Conservation (phyloP, 768 basidiomycete species). For the Termitomyces sp. region DNA sequence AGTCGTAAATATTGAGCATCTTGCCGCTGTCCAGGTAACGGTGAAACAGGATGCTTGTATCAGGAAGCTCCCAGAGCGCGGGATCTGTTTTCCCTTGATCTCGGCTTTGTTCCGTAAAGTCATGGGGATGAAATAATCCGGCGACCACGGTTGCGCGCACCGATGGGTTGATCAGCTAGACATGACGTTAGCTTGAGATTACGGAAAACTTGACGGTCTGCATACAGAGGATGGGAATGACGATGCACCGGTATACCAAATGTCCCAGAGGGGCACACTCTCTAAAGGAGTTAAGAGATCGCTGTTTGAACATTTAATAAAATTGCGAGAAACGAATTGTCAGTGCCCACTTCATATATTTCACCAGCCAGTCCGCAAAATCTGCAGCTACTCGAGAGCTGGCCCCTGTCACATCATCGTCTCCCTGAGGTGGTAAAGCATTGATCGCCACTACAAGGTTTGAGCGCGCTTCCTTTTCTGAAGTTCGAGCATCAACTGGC, state of each 20-base stretch:
- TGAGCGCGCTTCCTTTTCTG: slow-evolving; percentile 27
- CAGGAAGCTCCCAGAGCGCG: slow-evolving; percentile 53
- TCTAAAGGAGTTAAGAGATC: slow-evolving; percentile 42
- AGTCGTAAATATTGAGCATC: slow-evolving; percentile 85
- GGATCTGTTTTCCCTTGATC: slow-evolving; percentile 8
- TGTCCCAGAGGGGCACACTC: slow-evolving; percentile 51
- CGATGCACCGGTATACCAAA: slow-evolving; percentile 67
- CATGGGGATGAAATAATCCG: slow-evolving; percentile 56
- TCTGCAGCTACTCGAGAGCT: slow-evolving; percentile 17
- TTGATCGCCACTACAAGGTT: slow-evolving; percentile 16
- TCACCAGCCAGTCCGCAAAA: slow-evolving; percentile 46
- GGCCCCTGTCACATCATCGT: slow-evolving; percentile 12
- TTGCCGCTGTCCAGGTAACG: slow-evolving; percentile 76
- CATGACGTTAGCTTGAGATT: background rate
- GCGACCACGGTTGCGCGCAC: slow-evolving; percentile 55
- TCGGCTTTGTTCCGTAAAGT: slow-evolving; percentile 28
- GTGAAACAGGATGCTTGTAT: slow-evolving; percentile 71
- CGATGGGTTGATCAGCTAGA: slow-evolving; percentile 66
- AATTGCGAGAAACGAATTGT: background rate
- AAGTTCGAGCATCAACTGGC: slow-evolving; percentile 23
- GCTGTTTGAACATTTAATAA: slow-evolving; percentile 23
- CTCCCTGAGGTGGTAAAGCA: slow-evolving; percentile 10
- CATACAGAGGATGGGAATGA: slow-evolving; percentile 67
- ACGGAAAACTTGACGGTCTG: background rate
- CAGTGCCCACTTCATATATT: slow-evolving; percentile 44